Base-by-base conservation (phyloP, 2,329 filamentous ascomycete genomes). In the Fusarium cicatricum region DNA sequence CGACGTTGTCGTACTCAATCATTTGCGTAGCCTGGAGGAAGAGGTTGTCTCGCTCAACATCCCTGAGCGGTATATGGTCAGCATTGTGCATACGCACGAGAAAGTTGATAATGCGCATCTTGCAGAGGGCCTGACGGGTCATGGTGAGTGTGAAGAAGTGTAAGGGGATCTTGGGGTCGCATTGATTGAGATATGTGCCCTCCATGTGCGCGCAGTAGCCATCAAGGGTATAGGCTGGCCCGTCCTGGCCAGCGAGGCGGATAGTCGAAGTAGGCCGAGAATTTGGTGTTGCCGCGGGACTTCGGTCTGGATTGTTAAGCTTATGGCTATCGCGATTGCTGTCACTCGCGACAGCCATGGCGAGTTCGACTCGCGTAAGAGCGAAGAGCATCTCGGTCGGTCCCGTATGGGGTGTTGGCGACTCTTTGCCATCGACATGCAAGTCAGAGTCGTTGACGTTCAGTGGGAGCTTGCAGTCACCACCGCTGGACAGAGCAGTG, bases 391-490 rank as follows among this genome's bases (percentile, higher is more conserved):
- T 85, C 63, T 87, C 85, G 0, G 84, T 87, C 4, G 83, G 77
- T 2, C 81, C 82, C 5, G 67, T 67, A 51, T 84, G 81, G 2
- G 79, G 72, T 3, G 72, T 70, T 0, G 83, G 84, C 0, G 77
- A 67, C 38, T 83, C 82, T 65, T 84, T 86, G 60, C 84, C 82
- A 45, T 86, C 77, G 4, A 81, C 65, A 61, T 85, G 80, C 5
- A 88, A 73, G 62, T 87, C 85, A 11, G 82, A 79, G 64, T 88
- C 85, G 69, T 86, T 86, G 64, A 87, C 80, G 62, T 87, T 87
- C 44, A 86, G 77, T 2, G 84, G 85, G 28, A 85, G 72, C 56
- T 78, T 81, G 71, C 82, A 85, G 66, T 86, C 83, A 10, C 78
- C 78, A 10, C 77, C 77, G 31, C 76, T 81, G 1, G 82, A 83